Conservation (phyloP, 2,329 filamentous ascomycete genomes). For the Emergomyces orientalis region DNA sequence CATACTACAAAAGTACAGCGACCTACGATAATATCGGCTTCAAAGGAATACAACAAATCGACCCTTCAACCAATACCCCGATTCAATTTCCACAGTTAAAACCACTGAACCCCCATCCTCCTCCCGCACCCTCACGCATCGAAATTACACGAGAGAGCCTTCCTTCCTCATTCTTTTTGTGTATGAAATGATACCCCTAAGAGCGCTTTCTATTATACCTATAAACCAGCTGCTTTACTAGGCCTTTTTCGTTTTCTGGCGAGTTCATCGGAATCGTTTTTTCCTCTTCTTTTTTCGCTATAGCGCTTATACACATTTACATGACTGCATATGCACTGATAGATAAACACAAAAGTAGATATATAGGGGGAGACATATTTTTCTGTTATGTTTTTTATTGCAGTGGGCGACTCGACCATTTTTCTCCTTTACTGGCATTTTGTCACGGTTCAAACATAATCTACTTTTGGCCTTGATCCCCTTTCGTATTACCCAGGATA, state of each 20-base stretch:
- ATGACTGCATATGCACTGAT: background rate
- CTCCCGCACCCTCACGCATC: background rate
- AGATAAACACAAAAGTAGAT: background rate
- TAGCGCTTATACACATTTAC: background rate
- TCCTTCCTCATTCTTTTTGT: background rate
- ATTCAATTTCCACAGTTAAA: background rate
- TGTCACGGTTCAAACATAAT: too few relatives aligned
- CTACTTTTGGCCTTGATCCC: too few relatives aligned
- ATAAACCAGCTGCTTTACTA: background rate
- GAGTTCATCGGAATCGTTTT: background rate
- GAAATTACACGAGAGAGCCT: background rate
- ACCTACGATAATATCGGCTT: background rate
- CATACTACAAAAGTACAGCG: background rate
- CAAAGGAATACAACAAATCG: background rate
- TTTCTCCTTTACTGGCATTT: too few relatives aligned
- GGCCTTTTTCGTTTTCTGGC: background rate
- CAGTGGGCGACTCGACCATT: too few relatives aligned
- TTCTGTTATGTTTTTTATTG: background rate
- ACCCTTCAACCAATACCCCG: background rate
- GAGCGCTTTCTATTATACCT: background rate
- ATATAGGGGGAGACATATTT: background rate
- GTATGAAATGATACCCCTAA: slow-evolving; percentile 6
- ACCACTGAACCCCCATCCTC: background rate
- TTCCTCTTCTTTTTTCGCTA: background rate
- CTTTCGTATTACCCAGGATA: too few relatives aligned